Evolutionary conservation across 129 eudicot genomes (phyloP).

Genomic region (Scalesia atractyloides): DNA sequence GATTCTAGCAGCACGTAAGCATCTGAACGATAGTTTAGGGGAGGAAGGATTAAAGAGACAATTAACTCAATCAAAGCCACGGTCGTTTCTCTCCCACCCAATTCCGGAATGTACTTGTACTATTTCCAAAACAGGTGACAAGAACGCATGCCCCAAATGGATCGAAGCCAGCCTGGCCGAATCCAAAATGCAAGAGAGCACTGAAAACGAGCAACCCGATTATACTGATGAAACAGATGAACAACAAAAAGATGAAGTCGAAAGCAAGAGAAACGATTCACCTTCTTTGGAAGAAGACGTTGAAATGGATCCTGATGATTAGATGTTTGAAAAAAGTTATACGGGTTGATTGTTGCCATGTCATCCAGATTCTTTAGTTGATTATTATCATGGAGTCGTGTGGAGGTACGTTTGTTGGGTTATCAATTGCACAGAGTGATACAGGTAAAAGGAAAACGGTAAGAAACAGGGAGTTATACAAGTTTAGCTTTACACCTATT

Average conservation of each 20-base stretch:
- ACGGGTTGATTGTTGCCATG: conserved; percentile 4
- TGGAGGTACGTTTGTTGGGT: conserved; percentile 18
- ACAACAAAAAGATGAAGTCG: conserved; percentile 39
- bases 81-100: conserved; percentile 83
- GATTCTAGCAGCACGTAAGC: conserved; percentile 64
- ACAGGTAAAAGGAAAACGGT: conserved; percentile 17
- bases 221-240: conserved; percentile 47
- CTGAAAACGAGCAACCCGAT: conserved; percentile 54
- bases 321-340: conserved; percentile 28
- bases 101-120: conserved; percentile 88
- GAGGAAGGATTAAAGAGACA: conserved; percentile 69
- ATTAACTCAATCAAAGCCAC: conserved; percentile 42
- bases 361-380: conserved; percentile 37
- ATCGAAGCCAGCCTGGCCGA: conserved; percentile 43
- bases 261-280: conserved; percentile 25
- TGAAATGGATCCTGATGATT: conserved; percentile 97
- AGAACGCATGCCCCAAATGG: conserved; percentile 72
- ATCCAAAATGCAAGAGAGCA: conserved; percentile 33
- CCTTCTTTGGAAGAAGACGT: conserved; percentile 68
- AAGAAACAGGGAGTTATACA: conserved; percentile 7
- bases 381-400: conserved; percentile 20
- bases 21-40: conserved; percentile 70
- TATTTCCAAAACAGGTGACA: conserved; percentile 43
- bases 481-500: conserved; percentile 13
- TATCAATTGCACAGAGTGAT: conserved; percentile 35